These are phyloP conservation scores for Botrytis byssoidea DNA, from an alignment of 2,329 filamentous ascomycete genomes.

Conservation along the genomic window DNA sequence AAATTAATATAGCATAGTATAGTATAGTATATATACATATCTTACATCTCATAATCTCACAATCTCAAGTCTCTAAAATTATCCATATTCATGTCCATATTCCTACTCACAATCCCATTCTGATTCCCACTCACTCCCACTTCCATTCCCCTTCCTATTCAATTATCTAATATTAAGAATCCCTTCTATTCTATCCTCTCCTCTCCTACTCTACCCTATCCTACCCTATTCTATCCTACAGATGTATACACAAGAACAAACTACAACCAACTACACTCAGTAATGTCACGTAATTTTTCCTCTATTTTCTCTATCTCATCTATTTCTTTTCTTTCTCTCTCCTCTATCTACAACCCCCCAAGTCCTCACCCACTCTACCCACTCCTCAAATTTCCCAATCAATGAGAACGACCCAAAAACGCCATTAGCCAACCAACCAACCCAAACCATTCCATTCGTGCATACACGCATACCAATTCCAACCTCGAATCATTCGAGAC, in stretches of 20 bases:
- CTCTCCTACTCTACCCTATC: too few species aligned
- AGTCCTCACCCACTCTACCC: background rate
- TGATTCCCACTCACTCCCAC: background rate
- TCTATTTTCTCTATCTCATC: background rate
- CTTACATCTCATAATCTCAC: too few species aligned
- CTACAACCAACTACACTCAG: background rate
- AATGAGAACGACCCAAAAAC: background rate
- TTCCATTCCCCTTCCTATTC: background rate
- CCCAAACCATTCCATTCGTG: background rate
- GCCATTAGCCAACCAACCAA: constrained; percentile 2
- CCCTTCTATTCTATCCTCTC: too few species aligned
- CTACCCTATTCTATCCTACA: too few species aligned
- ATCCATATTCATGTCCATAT: too few species aligned
- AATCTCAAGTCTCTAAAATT: too few species aligned
- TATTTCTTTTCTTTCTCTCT: background rate
- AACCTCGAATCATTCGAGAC: background rate
- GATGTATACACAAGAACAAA: background rate
- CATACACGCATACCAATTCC: background rate
- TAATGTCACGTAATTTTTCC: background rate
- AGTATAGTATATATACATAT: too few species aligned
- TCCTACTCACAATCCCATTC: too few species aligned
- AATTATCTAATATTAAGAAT: background rate
- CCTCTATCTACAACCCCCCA: background rate
- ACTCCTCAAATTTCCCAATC: background rate
- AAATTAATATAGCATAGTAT: too few species aligned